A percentile compares a stretch with the other conserved stretches of the same genome.
These are phyloP conservation scores for Mortierella sp. DNA, from an alignment of 371 early-diverging fungal genomes.

Conservation along the genomic window DNA sequence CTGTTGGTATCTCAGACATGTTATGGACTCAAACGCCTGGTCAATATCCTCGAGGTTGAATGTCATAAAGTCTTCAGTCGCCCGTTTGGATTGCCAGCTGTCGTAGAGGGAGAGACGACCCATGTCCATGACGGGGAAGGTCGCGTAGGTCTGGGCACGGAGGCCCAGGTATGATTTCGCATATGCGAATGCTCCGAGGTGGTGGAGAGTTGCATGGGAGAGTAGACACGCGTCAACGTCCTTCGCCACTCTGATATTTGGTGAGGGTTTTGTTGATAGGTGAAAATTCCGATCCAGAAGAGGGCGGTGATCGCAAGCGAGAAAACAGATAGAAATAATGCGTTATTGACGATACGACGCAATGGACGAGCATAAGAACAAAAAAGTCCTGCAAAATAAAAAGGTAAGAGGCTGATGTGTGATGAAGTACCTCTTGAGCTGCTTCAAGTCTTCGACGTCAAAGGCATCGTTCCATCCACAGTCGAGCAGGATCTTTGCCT, in stretches of 20 bases:
- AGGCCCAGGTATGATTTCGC: constrained; percentile 85
- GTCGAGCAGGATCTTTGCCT: constrained; percentile 91
- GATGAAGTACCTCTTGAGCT: constrained; percentile 72
- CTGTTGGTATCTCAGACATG: constrained; percentile 92
- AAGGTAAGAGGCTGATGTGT: neutral
- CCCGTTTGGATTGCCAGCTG: constrained; percentile 77
- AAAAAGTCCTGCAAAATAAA: neutral
- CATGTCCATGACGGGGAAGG: constrained; percentile 95
- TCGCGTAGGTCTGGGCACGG: constrained; percentile 93
- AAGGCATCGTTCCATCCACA: constrained; percentile 91
- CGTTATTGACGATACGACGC: neutral
- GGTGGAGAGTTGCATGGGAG: constrained; percentile 90
- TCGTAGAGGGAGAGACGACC: constrained; percentile 92
- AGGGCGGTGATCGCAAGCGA: neutral
- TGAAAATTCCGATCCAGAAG: neutral
- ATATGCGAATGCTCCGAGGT: constrained; percentile 93
- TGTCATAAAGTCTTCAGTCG: constrained; percentile 77
- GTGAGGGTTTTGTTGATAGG: neutral
- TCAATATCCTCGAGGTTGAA: constrained; percentile 86
- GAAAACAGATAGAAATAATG: neutral
- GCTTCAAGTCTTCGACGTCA: constrained; percentile 75
- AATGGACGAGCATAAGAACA: neutral
- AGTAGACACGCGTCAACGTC: constrained; percentile 95
- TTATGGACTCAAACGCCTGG: constrained; percentile 85
- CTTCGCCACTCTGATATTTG: constrained; percentile 77